These are phyloP conservation scores for Fusarium subglutinans DNA, from an alignment of 2,329 filamentous ascomycete species.

Conservation along the genomic window DNA sequence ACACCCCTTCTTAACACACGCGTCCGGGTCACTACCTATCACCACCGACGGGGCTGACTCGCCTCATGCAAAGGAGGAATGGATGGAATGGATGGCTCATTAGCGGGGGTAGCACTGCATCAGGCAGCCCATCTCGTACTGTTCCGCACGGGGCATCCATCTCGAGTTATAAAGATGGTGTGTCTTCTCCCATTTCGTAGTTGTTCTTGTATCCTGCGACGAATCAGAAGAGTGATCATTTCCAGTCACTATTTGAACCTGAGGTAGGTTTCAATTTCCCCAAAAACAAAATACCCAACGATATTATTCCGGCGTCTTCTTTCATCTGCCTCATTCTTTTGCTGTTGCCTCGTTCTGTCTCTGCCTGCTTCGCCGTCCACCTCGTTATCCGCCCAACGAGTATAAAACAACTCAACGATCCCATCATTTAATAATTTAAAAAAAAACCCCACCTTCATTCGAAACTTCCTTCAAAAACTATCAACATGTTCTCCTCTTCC, in stretches of 20 bases:
- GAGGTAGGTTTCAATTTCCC: constrained; percentile 45
- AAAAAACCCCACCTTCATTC: background rate
- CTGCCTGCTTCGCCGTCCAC: constrained; percentile 11
- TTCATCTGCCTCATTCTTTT: constrained; percentile 25
- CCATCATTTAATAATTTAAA: constrained; percentile 20
- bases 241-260: constrained; percentile 38
- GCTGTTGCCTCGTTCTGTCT: constrained; percentile 19
- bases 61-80: constrained; percentile 26
- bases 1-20: constrained; percentile 1
- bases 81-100: constrained; percentile 5
- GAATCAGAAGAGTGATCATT: constrained; percentile 34
- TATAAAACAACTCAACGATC: constrained; percentile 19
- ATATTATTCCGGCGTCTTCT: constrained; percentile 22
- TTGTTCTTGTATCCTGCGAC: constrained; percentile 4
- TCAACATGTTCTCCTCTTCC: constrained; percentile 59
- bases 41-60: constrained; percentile 35
- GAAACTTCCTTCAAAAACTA: background rate
- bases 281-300: background rate
- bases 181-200: constrained; percentile 6
- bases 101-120: constrained; percentile 33
- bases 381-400: constrained; percentile 5
- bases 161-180: constrained; percentile 42
- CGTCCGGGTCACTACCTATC: constrained; percentile 36
- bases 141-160: constrained; percentile 38
- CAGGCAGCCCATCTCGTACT: constrained; percentile 32